Evolutionary conservation across 345 rosid species (phyloP).

Genomic region (Gynandropsis gynandra): DNA sequence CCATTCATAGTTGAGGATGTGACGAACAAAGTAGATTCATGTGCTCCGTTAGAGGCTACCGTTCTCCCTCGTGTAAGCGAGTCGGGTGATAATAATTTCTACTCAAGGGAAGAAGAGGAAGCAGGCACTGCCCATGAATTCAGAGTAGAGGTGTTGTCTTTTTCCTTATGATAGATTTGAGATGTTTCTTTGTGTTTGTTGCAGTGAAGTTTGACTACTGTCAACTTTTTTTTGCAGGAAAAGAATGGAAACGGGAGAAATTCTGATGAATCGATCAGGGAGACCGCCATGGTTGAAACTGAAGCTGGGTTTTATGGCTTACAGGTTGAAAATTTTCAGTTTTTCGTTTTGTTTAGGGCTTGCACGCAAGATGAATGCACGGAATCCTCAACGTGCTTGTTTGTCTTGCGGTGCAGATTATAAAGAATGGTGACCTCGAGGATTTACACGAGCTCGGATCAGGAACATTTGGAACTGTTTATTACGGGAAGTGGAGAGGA

Average conservation of each 20-base stretch:
- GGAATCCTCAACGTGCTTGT: neutral
- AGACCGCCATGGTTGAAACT: slow-evolving; percentile 58
- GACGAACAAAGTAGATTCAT: slow-evolving; percentile 35
- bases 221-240: slow-evolving; percentile 31
- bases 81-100: slow-evolving; percentile 29
- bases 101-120: slow-evolving; percentile 26
- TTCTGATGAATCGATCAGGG: slow-evolving; percentile 40
- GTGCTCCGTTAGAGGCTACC: slow-evolving; percentile 31
- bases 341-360: too few species aligned
- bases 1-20: slow-evolving; percentile 59
- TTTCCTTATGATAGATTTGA: neutral
- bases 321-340: slow-evolving; percentile 37
- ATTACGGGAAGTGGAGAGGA: slow-evolving; percentile 92
- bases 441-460: slow-evolving; percentile 81
- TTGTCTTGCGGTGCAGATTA: slow-evolving; percentile 37
- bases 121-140: slow-evolving; percentile 31
- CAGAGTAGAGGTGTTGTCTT: slow-evolving; percentile 41
- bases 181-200: slow-evolving; percentile 9
- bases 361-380: too few species aligned
- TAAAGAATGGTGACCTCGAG: slow-evolving; percentile 72
- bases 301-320: slow-evolving; percentile 72
- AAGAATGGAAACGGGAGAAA: slow-evolving; percentile 29
- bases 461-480: slow-evolving; percentile 90
- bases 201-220: slow-evolving; percentile 6
- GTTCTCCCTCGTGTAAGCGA: slow-evolving; percentile 37